Percentiles rank a stretch among this genome's conserved stretches.
phyloP scores from a whole-genome alignment of 2,329 filamentous ascomycete species.

The Alternaria panax region DNA sequence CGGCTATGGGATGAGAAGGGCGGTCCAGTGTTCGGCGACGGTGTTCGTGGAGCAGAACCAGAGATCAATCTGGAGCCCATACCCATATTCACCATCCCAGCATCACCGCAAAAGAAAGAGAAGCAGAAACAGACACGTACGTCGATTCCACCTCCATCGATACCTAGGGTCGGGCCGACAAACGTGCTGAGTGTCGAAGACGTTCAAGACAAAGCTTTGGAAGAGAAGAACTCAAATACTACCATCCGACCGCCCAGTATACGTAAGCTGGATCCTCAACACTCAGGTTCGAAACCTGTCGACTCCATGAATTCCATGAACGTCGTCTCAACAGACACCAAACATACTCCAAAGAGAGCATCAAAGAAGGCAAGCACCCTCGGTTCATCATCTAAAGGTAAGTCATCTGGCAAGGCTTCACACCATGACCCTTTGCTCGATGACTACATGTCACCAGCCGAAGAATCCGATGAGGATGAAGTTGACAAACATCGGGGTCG shows the following conservation, averaged over 20 bases:
- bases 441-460: constrained; percentile 10
- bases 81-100: constrained; percentile 8
- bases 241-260: constrained; percentile 43
- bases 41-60: constrained; percentile 23
- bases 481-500: constrained; percentile 2
- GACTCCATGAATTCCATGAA: constrained; percentile 19
- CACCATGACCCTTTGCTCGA: constrained; percentile 7
- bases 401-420: background rate
- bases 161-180: constrained; percentile 14
- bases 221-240: constrained; percentile 41
- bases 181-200: constrained; percentile 21
- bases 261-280: constrained; percentile 32
- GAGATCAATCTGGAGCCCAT: constrained; percentile 20
- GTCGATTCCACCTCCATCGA: constrained; percentile 5
- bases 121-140: constrained; percentile 1
- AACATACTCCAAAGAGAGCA: background rate
- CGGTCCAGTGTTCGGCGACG: constrained; percentile 26
- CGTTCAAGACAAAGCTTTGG: constrained; percentile 31
- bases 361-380: background rate
- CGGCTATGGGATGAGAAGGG: constrained; percentile 37
- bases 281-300: constrained; percentile 26
- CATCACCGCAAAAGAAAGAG: constrained; percentile 4
- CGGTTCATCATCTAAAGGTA: background rate
- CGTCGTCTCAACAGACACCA: background rate
- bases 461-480: constrained; percentile 12